Percentiles rank a stretch among this genome's conserved stretches.
These are phyloP conservation scores for Soucietia sequanensis DNA, from an alignment of 805 yeast species.

Conservation along the genomic window DNA sequence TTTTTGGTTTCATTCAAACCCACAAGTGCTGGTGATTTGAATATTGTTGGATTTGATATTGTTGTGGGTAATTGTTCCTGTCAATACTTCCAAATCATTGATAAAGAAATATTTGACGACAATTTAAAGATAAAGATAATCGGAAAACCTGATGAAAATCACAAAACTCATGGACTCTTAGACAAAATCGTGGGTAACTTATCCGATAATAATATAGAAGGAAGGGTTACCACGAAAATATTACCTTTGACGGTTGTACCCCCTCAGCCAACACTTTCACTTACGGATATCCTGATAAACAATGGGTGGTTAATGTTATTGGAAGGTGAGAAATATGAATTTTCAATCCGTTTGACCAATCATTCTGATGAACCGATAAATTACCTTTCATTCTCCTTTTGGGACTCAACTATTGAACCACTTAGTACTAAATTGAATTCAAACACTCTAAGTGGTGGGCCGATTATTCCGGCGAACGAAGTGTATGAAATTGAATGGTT, in stretches of 20 bases:
- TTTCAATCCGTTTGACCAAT: conserved; percentile 56
- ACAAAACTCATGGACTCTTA: neutral
- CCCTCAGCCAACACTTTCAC: conserved; percentile 60
- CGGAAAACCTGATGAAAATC: conserved; percentile 4
- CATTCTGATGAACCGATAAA: conserved; percentile 56
- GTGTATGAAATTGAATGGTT: conserved; percentile 74
- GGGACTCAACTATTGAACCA: conserved; percentile 73
- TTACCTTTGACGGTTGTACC: conserved; percentile 34
- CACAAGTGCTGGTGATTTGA: conserved; percentile 45
- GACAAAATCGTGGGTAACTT: conserved; percentile 24
- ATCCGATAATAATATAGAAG: conserved; percentile 14
- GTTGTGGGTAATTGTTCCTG: conserved; percentile 49
- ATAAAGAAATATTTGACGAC: conserved; percentile 19
- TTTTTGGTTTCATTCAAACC: conserved; percentile 51
- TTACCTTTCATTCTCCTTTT: conserved; percentile 57
- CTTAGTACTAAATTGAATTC: conserved; percentile 53
- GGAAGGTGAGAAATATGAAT: conserved; percentile 66
- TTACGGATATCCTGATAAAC: conserved; percentile 51
- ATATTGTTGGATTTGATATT: conserved; percentile 51
- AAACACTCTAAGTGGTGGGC: conserved; percentile 13
- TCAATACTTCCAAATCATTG: conserved; percentile 44
- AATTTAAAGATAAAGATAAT: conserved; percentile 9
- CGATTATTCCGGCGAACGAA: conserved; percentile 55
- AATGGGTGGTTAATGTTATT: conserved; percentile 72
- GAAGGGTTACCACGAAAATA: conserved; percentile 15